Base-by-base conservation (phyloP, 2,329 filamentous ascomycete species). In the Fusarium sp. region DNA sequence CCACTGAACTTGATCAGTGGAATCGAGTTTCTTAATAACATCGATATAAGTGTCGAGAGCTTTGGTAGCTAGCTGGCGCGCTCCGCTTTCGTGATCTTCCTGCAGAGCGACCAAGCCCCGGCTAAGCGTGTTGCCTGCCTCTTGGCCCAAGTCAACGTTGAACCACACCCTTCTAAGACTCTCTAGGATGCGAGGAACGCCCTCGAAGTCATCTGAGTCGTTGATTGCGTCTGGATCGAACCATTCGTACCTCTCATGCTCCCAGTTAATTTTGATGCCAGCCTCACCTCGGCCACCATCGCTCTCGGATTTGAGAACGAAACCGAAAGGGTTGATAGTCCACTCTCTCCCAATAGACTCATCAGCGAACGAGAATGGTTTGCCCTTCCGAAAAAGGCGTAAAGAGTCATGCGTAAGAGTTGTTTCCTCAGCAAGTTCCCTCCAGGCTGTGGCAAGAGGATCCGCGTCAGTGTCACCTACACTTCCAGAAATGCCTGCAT, bases 371-470 rank as follows among this genome's bases (percentile, higher is more conserved):
- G 83, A 82, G 73, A 88, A 93, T 6, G 87, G 85, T 66, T 90
- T 90, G 3, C 90, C 91, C 30, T 85, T 83, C 23, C 89, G 86
- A 74, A 89, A 84, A 28, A 90, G 82, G 5, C 83, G 82, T 11
- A 91, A 77, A 1, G 85, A 84, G 1, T 80, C 75, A 0, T 82
- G 71, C 0, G 84, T 86, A 18, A 93, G 83, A 3, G 82, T 84
- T 0, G 91, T 92, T 78, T 93, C 91, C 77, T 93, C 90, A 9
- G 79, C 75, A 28, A 93, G 83, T 79, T 92, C 90, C 19, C 91
- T 86, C 85, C 88, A 88, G 32, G 91, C 91, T 1, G 91, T 87
- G 6, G 84, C 81, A 10, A 90, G 79, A 0, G 90, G 87, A 28
- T 80, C 85, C 6, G 81, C 65, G 73, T 93, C 91, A 1, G 80